Percentiles rank a stretch among this genome's conserved stretches.
Conservation (phyloP, 768 basidiomycete species). For the Xerocomellus intermedius region DNA sequence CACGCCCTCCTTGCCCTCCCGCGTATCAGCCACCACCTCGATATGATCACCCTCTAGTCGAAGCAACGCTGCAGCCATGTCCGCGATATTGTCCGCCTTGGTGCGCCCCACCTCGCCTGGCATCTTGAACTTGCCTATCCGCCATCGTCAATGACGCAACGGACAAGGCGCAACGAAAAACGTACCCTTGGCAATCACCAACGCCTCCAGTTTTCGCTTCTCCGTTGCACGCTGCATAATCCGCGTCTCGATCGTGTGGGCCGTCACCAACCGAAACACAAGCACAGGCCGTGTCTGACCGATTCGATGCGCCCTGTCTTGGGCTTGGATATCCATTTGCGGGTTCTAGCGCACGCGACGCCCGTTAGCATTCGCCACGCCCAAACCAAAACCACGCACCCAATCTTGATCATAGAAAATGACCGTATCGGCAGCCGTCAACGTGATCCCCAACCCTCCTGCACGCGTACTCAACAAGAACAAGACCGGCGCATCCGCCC, state of each 20-base stretch:
- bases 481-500: constrained; percentile 60
- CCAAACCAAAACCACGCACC: constrained; percentile 10
- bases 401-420: constrained; percentile 24
- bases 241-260: constrained; percentile 87
- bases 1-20: constrained; percentile 63
- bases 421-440: constrained; percentile 62
- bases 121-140: constrained; percentile 76
- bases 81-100: constrained; percentile 67
- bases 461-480: constrained; percentile 93
- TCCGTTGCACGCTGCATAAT: constrained; percentile 87
- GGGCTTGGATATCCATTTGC: constrained; percentile 95
- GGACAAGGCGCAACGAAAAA: too few relatives aligned
- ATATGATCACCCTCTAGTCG: constrained; percentile 87
- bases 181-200: constrained; percentile 90
- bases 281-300: constrained; percentile 91
- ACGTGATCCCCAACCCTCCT: constrained; percentile 93
- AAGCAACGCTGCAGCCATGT: constrained; percentile 77
- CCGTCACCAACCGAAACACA: constrained; percentile 83
- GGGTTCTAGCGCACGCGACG: constrained; percentile 58
- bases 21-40: constrained; percentile 73
- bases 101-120: constrained; percentile 54
- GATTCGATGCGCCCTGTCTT: constrained; percentile 94
- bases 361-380: background rate
- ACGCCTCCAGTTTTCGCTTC: constrained; percentile 87
- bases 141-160: background rate